Evolutionary conservation across 202 grass and related monocot genomes (phyloP).

Genomic region (Eragrostis tef): DNA sequence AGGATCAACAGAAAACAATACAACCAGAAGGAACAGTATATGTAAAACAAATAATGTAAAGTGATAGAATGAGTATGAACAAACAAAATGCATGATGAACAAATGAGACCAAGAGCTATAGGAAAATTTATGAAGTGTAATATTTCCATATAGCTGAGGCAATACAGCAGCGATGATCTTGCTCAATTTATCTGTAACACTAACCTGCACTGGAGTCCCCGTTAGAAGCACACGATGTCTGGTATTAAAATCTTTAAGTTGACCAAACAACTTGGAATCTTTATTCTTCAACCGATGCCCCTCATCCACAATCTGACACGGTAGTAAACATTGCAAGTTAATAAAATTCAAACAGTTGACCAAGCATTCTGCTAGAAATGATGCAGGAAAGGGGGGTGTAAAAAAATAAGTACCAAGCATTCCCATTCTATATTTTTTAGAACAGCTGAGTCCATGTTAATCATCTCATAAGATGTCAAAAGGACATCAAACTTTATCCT

Average conservation of each 20-base stretch:
- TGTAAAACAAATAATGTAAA: slow-evolving; percentile 15
- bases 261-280: slow-evolving; percentile 94
- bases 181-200: slow-evolving; percentile 39
- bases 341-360: slow-evolving; percentile 36
- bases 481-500: slow-evolving; percentile 99
- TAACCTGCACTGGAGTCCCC: slow-evolving; percentile 95
- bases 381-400: background rate
- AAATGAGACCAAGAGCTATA: background rate
- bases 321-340: slow-evolving; percentile 29
- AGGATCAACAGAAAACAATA: slow-evolving; percentile 37
- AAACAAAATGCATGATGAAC: slow-evolving; percentile 37
- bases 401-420: slow-evolving; percentile 81
- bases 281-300: slow-evolving; percentile 98
- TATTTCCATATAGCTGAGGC: slow-evolving; percentile 26
- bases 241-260: slow-evolving; percentile 90
- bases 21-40: slow-evolving; percentile 24
- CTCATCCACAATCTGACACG: slow-evolving; percentile 91
- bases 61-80: background rate
- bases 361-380: slow-evolving; percentile 33
- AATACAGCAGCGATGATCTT: background rate
- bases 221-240: slow-evolving; percentile 96
- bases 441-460: slow-evolving; percentile 94
- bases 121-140: slow-evolving; percentile 7
- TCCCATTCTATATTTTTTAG: slow-evolving; percentile 95
- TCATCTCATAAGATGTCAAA: slow-evolving; percentile 99